Base-by-base conservation (phyloP, 495 filamentous ascomycete species). In the Baudoinia panamericana region DNA sequence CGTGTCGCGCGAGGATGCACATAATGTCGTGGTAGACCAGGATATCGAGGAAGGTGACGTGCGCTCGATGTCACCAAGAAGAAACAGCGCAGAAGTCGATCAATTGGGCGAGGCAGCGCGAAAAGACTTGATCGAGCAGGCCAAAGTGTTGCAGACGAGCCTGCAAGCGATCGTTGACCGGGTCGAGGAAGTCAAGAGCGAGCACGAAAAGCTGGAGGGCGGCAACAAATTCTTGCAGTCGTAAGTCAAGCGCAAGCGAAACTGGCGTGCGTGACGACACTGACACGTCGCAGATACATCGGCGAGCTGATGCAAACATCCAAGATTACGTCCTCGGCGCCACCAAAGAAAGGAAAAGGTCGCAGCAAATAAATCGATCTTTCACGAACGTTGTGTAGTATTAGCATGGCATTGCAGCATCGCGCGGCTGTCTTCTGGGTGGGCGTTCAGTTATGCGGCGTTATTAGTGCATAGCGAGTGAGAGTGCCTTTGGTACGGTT, bases 161-260 rank as follows among this genome's bases (percentile, higher is more conserved):
- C 72, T 97, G 21, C 66, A 88, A 30, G 84, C 78, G 35, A 73
- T 96, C 13, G 82, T 93, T 42, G 82, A 93, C 57, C 76, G 84
- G 25, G 88, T 96, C 55, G 90, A 96, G 52, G 79, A 76, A n/a
- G 87, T 96, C 36, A 82, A 83, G 59, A 76, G 79, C 41, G 87
- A 95, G 57, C 84, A 95, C 55, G 80, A 94, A 60, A 93, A 93
- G 61, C 70, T 97, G 21, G 87, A 96, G 58, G 82, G 69, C 51
- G 80, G 93, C 54, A 97, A 97, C 68, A 84, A 79, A 53, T 93
- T 94, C 51, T 62, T 97, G 10, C 92, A 96, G 45, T 66, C 63
- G 63, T 65, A 45, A 42, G 63, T 63, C 25, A n/a, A n/a, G n/a
- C n/a, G n/a, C n/a, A n/a, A n/a, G n/a, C n/a, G n/a, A n/a, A n/a